Evolutionary conservation across 768 basidiomycete species (phyloP), one percentile per base, ranked within the genome.

Genomic region (Russula compacta): DNA sequence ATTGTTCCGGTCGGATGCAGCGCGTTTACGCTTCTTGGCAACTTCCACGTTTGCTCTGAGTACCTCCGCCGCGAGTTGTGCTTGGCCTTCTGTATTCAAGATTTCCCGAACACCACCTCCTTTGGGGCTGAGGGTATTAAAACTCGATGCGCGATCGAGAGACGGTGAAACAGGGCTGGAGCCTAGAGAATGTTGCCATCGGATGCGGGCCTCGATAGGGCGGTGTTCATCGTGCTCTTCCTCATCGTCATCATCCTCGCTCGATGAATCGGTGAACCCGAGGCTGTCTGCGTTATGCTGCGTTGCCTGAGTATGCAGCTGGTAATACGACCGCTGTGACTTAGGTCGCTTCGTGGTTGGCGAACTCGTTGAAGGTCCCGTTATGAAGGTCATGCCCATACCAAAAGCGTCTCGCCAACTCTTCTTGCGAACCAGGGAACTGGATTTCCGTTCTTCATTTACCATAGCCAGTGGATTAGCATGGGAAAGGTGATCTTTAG

Each of bases 401-500:
- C 68, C 65, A 47, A 74, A 40, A 7, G 70, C 60, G 21, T 71
- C 73, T 46, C 69, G 67, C 65, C 70, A 71, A 69, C 72, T 73
- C 46, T 68, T 70, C 46, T 66, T 70, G 38, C 70, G 69, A 55
- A 69, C 71, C 12, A 70, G 64, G 29, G 66, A 29, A 55, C 60
- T 65, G 44, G 69, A 64, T 14, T 49, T 53, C 33, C 56, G 64
- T 17, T 58, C 64, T 70, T 95, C 92, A 44, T 85, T 83, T 21
- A 97, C 92, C 81, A 98, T 94, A 61, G 89, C 86, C 54, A 98
- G 77, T 10, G 97, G 97, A 63, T 89, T 92, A 59, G 86, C 82
- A 71, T 97, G 92, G 67, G 87, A 81, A 68, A 94, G 73, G 71
- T 99, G 95, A 68, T 94, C 86, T 73, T 67, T 66, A 21, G 64